Evolutionary conservation across 768 basidiomycete genomes (phyloP).

Genomic region (Termitomyces sp.): DNA sequence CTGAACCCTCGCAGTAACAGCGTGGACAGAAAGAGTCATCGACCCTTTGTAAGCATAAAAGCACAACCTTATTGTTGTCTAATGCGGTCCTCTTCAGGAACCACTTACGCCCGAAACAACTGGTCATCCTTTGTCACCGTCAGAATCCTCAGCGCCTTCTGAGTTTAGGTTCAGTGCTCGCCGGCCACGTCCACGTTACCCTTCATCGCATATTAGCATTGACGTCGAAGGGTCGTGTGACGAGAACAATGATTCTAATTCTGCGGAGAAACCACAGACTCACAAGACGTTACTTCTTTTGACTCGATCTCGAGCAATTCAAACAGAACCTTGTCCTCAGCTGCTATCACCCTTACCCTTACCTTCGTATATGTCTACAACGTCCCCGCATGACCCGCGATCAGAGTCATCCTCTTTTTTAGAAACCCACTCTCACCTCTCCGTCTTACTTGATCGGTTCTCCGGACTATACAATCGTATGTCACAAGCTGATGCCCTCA

Average conservation of each 20-base stretch:
- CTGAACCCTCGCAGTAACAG: constrained; percentile 20
- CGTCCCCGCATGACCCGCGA: constrained; percentile 49
- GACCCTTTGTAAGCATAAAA: constrained; percentile 17
- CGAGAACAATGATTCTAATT: constrained; percentile 22
- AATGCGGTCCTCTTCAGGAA: constrained; percentile 21
- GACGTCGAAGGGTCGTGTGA: constrained; percentile 36
- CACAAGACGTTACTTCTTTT: constrained; percentile 46
- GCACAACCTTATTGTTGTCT: not conserved
- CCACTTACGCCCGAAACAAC: constrained; percentile 39
- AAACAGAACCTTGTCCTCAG: constrained; percentile 49
- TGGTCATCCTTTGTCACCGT: constrained; percentile 37
- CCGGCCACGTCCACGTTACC: constrained; percentile 23
- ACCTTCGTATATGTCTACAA: constrained; percentile 31
- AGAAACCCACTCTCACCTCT: constrained; percentile 45
- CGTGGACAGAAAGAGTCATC: constrained; percentile 17
- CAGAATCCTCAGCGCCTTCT: constrained; percentile 28
- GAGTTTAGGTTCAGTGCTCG: constrained; percentile 18
- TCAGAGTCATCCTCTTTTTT: constrained; percentile 75
- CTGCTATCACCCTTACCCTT: constrained; percentile 26
- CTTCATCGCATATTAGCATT: constrained; percentile 30
- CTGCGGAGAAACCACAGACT: constrained; percentile 29
- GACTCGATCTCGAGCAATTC: constrained; percentile 59
- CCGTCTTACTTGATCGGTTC: constrained; percentile 58
- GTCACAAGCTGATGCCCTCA: constrained; percentile 76
- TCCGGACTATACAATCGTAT: constrained; percentile 49